Conservation (phyloP, 768 basidiomycete genomes). For the Omphalotus guepiniiformis region DNA sequence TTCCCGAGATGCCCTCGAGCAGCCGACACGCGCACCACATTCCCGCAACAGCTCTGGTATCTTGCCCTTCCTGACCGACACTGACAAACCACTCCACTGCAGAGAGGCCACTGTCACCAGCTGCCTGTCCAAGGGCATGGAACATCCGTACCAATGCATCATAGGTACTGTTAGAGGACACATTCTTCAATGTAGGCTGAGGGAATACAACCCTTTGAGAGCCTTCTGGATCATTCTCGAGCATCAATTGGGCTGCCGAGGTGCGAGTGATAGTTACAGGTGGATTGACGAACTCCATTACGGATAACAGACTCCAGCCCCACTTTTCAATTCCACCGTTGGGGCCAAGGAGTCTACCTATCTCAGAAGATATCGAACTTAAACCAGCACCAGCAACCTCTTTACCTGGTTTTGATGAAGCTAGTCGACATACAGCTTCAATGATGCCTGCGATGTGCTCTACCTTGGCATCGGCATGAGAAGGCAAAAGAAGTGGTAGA, state of each 20-base stretch:
- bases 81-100: constrained; percentile 81
- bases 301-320: constrained; percentile 83
- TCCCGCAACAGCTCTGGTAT: constrained; percentile 55
- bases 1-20: constrained; percentile 62
- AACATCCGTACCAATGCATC: constrained; percentile 68
- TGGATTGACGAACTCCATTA: constrained; percentile 70
- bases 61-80: constrained; percentile 42
- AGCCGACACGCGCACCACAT: constrained; percentile 82
- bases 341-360: constrained; percentile 72
- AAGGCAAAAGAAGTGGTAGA: constrained; percentile 67
- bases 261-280: constrained; percentile 41
- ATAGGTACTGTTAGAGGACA: constrained; percentile 47
- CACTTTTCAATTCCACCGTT: constrained; percentile 85
- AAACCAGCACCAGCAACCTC: constrained; percentile 19
- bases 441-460: constrained; percentile 65
- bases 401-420: constrained; percentile 17
- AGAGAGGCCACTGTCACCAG: constrained; percentile 65
- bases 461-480: constrained; percentile 71
- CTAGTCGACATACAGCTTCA: constrained; percentile 62
- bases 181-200: constrained; percentile 50
- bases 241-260: constrained; percentile 49
- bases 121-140: constrained; percentile 61
- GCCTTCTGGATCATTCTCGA: constrained; percentile 45
- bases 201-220: constrained; percentile 49
- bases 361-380: constrained; percentile 43